These are phyloP conservation scores for Quercus tomentella DNA, from an alignment of 331 rosid genomes.

Conservation along the genomic window DNA sequence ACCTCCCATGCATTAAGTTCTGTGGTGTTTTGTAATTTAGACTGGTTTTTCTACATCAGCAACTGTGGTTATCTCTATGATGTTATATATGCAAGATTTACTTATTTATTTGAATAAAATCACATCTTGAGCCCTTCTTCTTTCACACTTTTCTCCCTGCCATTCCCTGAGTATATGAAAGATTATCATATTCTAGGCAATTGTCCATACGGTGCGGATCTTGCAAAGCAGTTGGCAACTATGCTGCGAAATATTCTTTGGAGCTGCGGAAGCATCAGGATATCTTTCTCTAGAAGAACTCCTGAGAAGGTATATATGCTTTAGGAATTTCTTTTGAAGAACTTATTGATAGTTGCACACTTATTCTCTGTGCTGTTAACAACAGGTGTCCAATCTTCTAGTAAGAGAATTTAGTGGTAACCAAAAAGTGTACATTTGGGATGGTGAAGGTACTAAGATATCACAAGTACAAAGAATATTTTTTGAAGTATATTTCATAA, in stretches of 20 bases:
- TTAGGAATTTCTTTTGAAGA: neutral
- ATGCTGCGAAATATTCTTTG: conserved; percentile 76
- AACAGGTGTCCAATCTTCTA: conserved; percentile 61
- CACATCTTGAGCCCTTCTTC: conserved; percentile 4
- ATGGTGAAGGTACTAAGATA: conserved; percentile 66
- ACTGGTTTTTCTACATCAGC: neutral
- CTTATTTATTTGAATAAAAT: neutral
- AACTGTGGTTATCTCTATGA: conserved; percentile 1
- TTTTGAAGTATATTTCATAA: conserved; percentile 1
- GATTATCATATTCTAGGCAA: conserved; percentile 39
- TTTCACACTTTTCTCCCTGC: conserved; percentile 2
- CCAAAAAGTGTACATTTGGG: conserved; percentile 88
- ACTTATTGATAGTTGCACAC: neutral
- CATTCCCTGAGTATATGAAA: neutral
- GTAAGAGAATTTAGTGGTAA: conserved; percentile 50
- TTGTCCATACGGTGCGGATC: conserved; percentile 68
- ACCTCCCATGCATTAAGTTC: neutral
- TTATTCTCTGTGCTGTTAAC: conserved; percentile 10
- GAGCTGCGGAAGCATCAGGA: conserved; percentile 85
- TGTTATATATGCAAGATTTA: conserved; percentile 7
- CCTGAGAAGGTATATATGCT: conserved; percentile 59
- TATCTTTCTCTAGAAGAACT: conserved; percentile 88
- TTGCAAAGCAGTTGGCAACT: conserved; percentile 51
- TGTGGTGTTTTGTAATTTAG: neutral
- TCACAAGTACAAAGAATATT: conserved; percentile 11